phyloP scores from a whole-genome alignment of 73 alveolate genomes.

The Tetrahymena elliotti region DNA sequence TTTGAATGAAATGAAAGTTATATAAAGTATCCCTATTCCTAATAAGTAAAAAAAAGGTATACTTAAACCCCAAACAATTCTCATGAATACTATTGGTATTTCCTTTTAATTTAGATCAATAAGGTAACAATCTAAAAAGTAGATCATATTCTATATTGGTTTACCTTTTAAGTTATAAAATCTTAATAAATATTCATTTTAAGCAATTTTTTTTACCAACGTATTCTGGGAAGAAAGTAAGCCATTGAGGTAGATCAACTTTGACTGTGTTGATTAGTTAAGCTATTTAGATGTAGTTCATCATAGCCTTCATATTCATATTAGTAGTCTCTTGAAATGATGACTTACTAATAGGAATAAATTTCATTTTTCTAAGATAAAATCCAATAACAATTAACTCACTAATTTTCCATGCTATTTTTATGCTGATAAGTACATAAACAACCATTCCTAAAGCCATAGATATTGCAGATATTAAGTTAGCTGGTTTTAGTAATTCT shows the following conservation, averaged over 20 bases:
- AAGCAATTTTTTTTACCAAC: neutral
- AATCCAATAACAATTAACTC: neutral
- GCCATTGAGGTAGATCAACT: neutral
- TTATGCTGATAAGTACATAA: neutral
- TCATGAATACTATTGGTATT: neutral
- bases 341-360: neutral
- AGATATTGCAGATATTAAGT: neutral
- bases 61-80: constrained; percentile 18
- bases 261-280: neutral
- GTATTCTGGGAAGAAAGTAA: neutral
- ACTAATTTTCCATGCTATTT: neutral
- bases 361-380: neutral
- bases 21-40: neutral
- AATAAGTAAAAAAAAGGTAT: constrained; percentile 8
- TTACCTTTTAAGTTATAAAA: neutral
- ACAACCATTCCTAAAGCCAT: neutral
- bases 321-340: neutral
- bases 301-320: neutral
- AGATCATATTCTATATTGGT: constrained; percentile 16
- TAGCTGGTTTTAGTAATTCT: neutral
- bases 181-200: neutral
- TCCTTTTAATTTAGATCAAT: neutral
- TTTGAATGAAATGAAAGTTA: neutral
- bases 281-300: neutral
- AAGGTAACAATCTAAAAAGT: constrained; percentile 14